Evolutionary conservation across 169 alveolate species (phyloP).

Genomic region (Perkinsus olseni): DNA sequence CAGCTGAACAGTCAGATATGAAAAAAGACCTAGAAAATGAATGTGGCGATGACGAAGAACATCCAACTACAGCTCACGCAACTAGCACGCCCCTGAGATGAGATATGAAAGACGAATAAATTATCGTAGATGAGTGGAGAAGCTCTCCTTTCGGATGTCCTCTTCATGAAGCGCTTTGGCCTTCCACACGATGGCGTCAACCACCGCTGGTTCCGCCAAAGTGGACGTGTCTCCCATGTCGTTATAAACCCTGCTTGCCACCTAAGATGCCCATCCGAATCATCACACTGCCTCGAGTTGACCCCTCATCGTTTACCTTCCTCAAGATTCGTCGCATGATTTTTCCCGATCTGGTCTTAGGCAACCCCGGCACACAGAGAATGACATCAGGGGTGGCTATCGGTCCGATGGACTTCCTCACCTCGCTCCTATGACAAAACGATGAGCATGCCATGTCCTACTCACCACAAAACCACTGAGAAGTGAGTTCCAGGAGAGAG

Average conservation of each 20-base stretch:
- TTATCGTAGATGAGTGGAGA: not conserved
- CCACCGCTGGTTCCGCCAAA: conserved; percentile 37
- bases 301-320: conserved; percentile 48
- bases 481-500: too few relatives aligned
- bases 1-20: too few relatives aligned
- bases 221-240: conserved; percentile 43
- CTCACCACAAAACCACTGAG: too few relatives aligned
- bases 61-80: too few relatives aligned
- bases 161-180: not conserved
- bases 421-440: conserved; percentile 8
- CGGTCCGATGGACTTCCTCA: conserved; percentile 77
- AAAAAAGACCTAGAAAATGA: too few relatives aligned
- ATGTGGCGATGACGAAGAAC: too few relatives aligned
- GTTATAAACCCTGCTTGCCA: conserved; percentile 15
- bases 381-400: conserved; percentile 78
- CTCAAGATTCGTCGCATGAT: conserved; percentile 82
- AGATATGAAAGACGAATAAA: not conserved
- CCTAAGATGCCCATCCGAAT: conserved; percentile 22
- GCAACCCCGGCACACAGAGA: conserved; percentile 42
- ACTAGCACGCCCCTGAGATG: not conserved
- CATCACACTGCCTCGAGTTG: conserved; percentile 69
- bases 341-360: conserved; percentile 87
- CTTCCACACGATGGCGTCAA: conserved; percentile 11
- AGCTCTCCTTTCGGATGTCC: not conserved
- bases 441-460: not conserved